Evolutionary conservation across 148 eudicot species (phyloP).

Genomic region (Pharnaceum exiguum): DNA sequence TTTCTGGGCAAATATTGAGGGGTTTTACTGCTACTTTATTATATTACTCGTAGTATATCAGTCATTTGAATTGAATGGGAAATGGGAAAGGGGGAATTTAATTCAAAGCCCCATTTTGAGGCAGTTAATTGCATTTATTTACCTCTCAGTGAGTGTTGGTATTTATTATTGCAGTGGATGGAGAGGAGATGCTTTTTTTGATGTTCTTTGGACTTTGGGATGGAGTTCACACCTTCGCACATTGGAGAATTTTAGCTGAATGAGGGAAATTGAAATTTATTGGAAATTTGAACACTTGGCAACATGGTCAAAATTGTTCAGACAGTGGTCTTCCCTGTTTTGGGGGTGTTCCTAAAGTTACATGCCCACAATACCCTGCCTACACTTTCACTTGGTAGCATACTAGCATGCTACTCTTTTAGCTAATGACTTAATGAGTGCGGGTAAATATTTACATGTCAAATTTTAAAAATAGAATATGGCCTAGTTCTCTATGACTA

Average conservation of each 20-base stretch:
- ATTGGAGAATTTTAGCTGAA: too few species aligned
- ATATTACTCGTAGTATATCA: background rate
- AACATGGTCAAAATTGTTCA: slow-evolving; percentile 16
- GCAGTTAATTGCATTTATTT: slow-evolving; percentile 20
- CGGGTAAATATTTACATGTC: too few species aligned
- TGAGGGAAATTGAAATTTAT: too few species aligned
- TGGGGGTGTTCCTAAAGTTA: background rate
- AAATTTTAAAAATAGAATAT: too few species aligned
- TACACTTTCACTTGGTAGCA: background rate
- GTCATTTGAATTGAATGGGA: background rate
- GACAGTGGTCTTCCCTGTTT: background rate
- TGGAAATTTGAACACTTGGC: background rate
- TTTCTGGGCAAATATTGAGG: background rate
- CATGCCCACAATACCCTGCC: background rate
- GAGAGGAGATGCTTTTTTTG: too few species aligned
- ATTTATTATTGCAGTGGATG: slow-evolving; percentile 9
- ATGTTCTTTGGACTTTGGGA: slow-evolving; percentile 14
- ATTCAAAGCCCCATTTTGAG: too few species aligned
- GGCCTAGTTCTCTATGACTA: too few species aligned
- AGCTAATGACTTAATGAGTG: too few species aligned
- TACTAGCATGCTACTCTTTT: background rate
- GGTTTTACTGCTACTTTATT: too few species aligned
- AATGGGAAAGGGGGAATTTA: background rate
- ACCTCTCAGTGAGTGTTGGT: slow-evolving; percentile 5
- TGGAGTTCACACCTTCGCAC: background rate